A percentile compares a stretch with the other conserved stretches of the same genome.
Conservation (phyloP, 306 rosid species). For the Prosopis cineraria region DNA sequence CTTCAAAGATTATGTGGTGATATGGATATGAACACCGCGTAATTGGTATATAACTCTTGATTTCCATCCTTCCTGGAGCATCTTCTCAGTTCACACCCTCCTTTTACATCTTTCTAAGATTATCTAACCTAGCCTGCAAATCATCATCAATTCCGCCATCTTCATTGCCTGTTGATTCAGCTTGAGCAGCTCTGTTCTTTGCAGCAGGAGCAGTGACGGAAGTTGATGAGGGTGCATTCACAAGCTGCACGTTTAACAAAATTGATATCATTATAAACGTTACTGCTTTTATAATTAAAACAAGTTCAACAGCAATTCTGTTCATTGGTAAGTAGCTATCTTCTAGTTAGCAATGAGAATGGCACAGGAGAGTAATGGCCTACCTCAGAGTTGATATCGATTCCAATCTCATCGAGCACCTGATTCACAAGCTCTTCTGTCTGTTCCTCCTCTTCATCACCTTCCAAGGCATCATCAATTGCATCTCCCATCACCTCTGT, state of each 20-base stretch:
- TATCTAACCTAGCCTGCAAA: slow-evolving; percentile 57
- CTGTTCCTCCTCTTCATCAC: slow-evolving; percentile 71
- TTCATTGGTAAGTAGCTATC: neutral
- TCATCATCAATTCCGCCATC: slow-evolving; percentile 81
- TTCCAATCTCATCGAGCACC: slow-evolving; percentile 77
- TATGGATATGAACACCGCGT: slow-evolving; percentile 15
- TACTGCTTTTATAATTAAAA: neutral
- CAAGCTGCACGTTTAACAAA: slow-evolving; percentile 54
- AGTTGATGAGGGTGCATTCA: slow-evolving; percentile 70
- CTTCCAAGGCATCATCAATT: slow-evolving; percentile 74
- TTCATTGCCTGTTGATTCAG: slow-evolving; percentile 65
- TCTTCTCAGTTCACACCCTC: neutral
- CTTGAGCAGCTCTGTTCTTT: slow-evolving; percentile 67
- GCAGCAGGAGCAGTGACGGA: slow-evolving; percentile 67
- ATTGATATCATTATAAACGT: neutral
- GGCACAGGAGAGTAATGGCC: neutral
- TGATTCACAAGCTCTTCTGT: slow-evolving; percentile 68
- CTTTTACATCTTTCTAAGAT: slow-evolving; percentile 44
- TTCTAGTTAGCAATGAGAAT: neutral
- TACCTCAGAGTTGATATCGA: slow-evolving; percentile 72
- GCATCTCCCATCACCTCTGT: slow-evolving; percentile 74
- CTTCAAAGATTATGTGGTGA: slow-evolving; percentile 7
- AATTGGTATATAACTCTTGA: slow-evolving; percentile 11
- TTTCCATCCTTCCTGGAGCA: slow-evolving; percentile 21
- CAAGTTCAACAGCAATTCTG: neutral